phyloP scores from a whole-genome alignment of 2,329 filamentous ascomycete species.

The Aspergillus hiratsukae region DNA sequence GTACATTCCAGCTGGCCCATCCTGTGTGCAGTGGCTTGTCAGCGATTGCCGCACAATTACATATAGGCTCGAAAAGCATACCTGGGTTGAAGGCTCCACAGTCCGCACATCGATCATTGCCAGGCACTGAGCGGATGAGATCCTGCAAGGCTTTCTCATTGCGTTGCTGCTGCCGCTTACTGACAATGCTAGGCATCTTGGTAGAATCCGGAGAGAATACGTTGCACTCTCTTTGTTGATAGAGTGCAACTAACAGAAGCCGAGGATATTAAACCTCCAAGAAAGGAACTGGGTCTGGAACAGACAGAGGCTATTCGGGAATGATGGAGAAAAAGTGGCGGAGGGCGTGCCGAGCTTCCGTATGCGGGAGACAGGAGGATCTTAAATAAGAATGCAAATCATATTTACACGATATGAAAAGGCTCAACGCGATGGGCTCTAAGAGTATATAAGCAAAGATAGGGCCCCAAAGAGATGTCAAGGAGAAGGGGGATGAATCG shows the following conservation, averaged over 20 bases:
- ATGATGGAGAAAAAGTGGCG: constrained; percentile 6
- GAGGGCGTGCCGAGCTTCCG: constrained; percentile 14
- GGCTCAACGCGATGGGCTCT: neutral
- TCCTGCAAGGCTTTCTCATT: constrained; percentile 92
- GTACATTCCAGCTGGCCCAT: constrained; percentile 96
- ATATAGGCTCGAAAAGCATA: constrained; percentile 42
- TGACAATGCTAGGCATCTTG: constrained; percentile 68
- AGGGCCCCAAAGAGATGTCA: constrained; percentile 1
- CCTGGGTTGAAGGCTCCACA: constrained; percentile 89
- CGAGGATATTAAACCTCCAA: constrained; percentile 10
- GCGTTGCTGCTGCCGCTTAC: constrained; percentile 95
- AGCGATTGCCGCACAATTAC: neutral
- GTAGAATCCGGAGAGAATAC: neutral
- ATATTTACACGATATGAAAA: constrained; percentile 13
- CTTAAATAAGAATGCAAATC: constrained; percentile 10
- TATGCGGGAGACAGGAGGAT: constrained; percentile 4
- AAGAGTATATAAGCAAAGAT: neutral
- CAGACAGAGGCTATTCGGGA: constrained; percentile 7
- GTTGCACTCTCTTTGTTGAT: neutral
- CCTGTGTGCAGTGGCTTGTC: constrained; percentile 46
- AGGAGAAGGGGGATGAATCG: neutral
- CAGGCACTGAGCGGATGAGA: constrained; percentile 74
- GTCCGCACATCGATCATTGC: constrained; percentile 92
- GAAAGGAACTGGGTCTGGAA: constrained; percentile 3
- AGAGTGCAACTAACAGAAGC: constrained; percentile 5